Percentiles rank a stretch among this genome's conserved stretches.
phyloP scores from a whole-genome alignment of 768 basidiomycete genomes.

The Suillus occidentalis region DNA sequence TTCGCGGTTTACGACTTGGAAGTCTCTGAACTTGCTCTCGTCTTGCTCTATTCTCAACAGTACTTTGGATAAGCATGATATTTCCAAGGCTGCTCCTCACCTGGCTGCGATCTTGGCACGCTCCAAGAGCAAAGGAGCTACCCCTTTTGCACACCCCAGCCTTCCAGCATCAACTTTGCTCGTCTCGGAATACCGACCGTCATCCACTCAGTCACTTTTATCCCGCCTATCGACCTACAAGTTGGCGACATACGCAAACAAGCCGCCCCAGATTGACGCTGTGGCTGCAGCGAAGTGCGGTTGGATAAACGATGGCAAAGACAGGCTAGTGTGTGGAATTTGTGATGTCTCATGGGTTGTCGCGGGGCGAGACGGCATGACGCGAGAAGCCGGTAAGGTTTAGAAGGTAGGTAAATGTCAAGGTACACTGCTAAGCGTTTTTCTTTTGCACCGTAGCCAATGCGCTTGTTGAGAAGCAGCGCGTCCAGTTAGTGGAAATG shows the following conservation, averaged over 20 bases:
- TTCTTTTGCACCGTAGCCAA: conserved; percentile 45
- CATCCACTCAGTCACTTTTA: conserved; percentile 72
- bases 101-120: conserved; percentile 69
- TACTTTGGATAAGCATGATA: conserved; percentile 18
- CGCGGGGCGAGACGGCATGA: conserved; percentile 68
- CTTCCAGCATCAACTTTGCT: conserved; percentile 20
- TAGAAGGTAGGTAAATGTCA: conserved; percentile 35
- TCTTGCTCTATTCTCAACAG: conserved; percentile 14
- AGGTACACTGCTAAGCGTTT: conserved; percentile 16
- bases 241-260: conserved; percentile 77
- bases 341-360: conserved; percentile 77
- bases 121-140: conserved; percentile 42
- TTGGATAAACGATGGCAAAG: conserved; percentile 83
- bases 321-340: conserved; percentile 70
- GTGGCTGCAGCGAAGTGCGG: conserved; percentile 82
- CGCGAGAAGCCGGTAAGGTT: conserved; percentile 66
- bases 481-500: conserved; percentile 56
- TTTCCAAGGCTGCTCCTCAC: conserved; percentile 65
- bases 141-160: conserved; percentile 45
- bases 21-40: conserved; percentile 4
- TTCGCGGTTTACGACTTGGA: conserved; percentile 5
- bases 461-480: conserved; percentile 73
- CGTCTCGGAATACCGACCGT: conserved; percentile 72
- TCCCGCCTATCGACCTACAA: conserved; percentile 76
- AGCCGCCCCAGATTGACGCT: conserved; percentile 70